Percentiles rank a stretch among this genome's conserved stretches.
Evolutionary conservation across 2,329 filamentous ascomycete species (phyloP).

Genomic region (Biscogniauxia mediterranea): DNA sequence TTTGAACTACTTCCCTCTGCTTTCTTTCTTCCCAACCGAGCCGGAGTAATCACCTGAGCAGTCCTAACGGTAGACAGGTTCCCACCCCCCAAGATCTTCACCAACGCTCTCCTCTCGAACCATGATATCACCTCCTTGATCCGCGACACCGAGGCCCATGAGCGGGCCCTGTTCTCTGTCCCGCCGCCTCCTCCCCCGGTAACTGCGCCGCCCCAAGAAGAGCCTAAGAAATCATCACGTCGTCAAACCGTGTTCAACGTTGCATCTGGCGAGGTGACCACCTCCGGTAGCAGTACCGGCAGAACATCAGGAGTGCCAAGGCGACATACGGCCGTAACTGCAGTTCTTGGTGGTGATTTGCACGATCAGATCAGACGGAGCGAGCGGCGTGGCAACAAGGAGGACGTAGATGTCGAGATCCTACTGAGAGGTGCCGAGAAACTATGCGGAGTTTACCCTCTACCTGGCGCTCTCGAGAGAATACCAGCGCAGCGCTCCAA

Average conservation of each 20-base stretch:
- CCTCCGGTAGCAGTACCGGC: constrained; percentile 47
- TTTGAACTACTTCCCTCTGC: constrained; percentile 4
- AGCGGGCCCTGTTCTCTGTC: constrained; percentile 91
- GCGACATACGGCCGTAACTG: constrained; percentile 81
- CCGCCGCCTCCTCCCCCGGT: constrained; percentile 62
- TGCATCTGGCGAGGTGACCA: constrained; percentile 60
- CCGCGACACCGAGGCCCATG: constrained; percentile 90
- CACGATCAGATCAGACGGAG: constrained; percentile 71
- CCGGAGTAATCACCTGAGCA: not conserved
- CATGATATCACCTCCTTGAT: constrained; percentile 94
- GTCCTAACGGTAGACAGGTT: constrained; percentile 56
- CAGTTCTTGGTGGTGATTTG: constrained; percentile 83
- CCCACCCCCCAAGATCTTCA: constrained; percentile 88
- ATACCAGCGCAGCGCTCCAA: constrained; percentile 71
- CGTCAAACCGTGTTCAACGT: constrained; percentile 67
- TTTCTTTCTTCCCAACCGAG: constrained; percentile 4
- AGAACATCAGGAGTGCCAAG: constrained; percentile 51
- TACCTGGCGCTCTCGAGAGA: constrained; percentile 74
- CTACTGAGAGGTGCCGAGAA: constrained; percentile 85
- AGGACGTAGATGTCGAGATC: constrained; percentile 83
- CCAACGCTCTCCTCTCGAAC: constrained; percentile 82
- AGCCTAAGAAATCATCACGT: constrained; percentile 44
- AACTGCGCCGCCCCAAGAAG: constrained; percentile 44
- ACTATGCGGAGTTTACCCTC: constrained; percentile 81
- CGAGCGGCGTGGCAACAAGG: constrained; percentile 52